A percentile compares a stretch with the other conserved stretches of the same genome.
Evolutionary conservation across 2,329 filamentous ascomycete species (phyloP).

Genomic region (Colletotrichum magnum): DNA sequence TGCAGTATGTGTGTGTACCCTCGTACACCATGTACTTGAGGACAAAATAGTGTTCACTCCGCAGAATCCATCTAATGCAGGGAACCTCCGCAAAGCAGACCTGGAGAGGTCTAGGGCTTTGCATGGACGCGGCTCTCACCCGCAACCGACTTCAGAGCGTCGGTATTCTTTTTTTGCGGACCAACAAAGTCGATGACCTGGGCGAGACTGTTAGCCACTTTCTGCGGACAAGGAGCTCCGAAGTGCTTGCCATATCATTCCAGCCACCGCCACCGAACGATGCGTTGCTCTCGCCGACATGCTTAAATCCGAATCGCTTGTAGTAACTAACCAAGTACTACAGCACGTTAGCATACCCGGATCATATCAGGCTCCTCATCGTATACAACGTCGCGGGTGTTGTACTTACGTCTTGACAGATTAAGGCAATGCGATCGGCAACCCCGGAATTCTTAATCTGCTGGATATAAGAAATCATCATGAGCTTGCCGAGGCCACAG

Average conservation of each 20-base stretch:
- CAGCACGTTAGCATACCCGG: constrained; percentile 8
- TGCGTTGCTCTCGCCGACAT: constrained; percentile 77
- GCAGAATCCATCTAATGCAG: neutral
- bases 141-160: constrained; percentile 18
- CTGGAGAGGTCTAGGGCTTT: neutral
- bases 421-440: constrained; percentile 80
- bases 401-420: constrained; percentile 77
- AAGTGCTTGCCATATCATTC: constrained; percentile 79
- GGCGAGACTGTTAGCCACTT: constrained; percentile 18
- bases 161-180: constrained; percentile 37
- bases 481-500: constrained; percentile 79
- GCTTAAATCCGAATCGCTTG: constrained; percentile 79
- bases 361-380: neutral
- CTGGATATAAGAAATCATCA: constrained; percentile 84
- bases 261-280: constrained; percentile 85
- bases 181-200: constrained; percentile 45
- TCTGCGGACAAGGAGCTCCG: neutral
- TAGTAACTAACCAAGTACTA: constrained; percentile 82
- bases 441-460: constrained; percentile 79
- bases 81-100: neutral
- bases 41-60: neutral
- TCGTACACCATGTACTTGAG: constrained; percentile 2
- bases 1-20: neutral
- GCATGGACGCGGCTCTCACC: constrained; percentile 18
- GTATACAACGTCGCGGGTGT: neutral